Base-by-base conservation (phyloP, 2,329 filamentous ascomycete genomes). In the Lecanicillium sp. region DNA sequence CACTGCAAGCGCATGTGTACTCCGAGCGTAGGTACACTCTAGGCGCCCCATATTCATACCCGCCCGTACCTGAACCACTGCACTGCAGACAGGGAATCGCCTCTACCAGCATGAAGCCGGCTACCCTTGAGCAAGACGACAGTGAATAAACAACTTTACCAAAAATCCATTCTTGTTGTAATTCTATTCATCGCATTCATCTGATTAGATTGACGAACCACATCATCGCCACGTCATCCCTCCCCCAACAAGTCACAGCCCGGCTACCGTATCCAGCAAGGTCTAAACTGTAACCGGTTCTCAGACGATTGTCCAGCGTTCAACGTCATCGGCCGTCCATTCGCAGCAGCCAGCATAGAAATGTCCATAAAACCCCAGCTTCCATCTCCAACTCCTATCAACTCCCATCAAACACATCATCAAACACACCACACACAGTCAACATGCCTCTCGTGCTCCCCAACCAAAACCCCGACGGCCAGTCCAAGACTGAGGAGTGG, bases 401-500 rank as follows among this genome's bases (percentile, higher is more conserved):
- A 29, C 14, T 23, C 8, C 11, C 19, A 33, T 17, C 24, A 38
- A 24, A 12, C 37, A 7, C 8, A 17, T 20, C n/a, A 33, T 8
- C 24, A 42, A 4, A 19, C 12, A 39, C 4, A 44, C 17, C 39
- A 44, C n/a, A n/a, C n/a, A 51, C 38, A 43, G 21, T 32, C 51
- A 62, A n/a, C 67, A 82, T 84, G 81, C 81, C 81, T 77, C 79
- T 84, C 66, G 72, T 84, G 57, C 73, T 81, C 15, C 79, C 79
- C 48, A 77, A 75, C 59, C 66, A 82, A 56, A 80, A 70, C 53
- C 69, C 66, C 52, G 67, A 66, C 52, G 63, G 69, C 33, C 62
- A 62, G 53, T 59, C 67, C 61, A 70, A 72, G 64, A 77, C 72
- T 29, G 68, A 79, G 51, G 70, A 79, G 57, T 84, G 81, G 81